Evolutionary conservation across 257 asterid species (phyloP), one percentile per base, ranked within the genome.

Genomic region (Craterostigma plantagineum): DNA sequence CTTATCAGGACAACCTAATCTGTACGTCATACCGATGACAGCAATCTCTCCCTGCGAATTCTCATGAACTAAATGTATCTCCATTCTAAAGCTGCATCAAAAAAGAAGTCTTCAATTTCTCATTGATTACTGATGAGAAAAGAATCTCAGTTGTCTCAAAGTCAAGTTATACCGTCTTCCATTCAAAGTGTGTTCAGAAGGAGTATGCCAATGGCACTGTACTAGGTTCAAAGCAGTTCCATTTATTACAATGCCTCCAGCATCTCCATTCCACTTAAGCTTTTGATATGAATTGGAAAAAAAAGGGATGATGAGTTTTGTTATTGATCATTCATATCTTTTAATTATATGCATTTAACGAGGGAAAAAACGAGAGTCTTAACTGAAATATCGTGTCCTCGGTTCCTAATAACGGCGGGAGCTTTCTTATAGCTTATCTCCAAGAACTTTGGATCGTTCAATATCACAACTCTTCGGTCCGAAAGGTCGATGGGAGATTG

Each of bases 131-230:
- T n/a, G 2, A 23, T 6, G 30, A 6, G 6, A 6, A 23, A 23
- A 23, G 30, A 23, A 23, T n/a, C n/a, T 23, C 30, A 23, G 30
- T 6, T 23, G 6, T 6, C n/a, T n/a, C n/a, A n/a, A n/a, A n/a
- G n/a, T n/a, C n/a, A n/a, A n/a, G n/a, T n/a, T n/a, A n/a, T 23
- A 23, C 30, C 30, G 30, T 50, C 27, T 63, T 16, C 73, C 75
- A 38, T 71, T 42, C 18, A 83, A 9, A 8, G 69, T 69, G 71
- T 83, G 92, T 51, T 83, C 96, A 7, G 92, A 64, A 59, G 96
- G 91, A 57, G 81, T 52, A 55, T 85, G 94, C 93, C 96, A 85
- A 35, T 85, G 92, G 37, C 76, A 58, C 47, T 75, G 86, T 16
- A 1, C 43, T 30, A 80, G 43, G 0, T 35, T 53, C 57, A 60